A percentile compares a stretch with the other conserved stretches of the same genome.
Evolutionary conservation across 1,284 basidiomycete species (phyloP).

Genomic region (Fomitopsis schrenkii): DNA sequence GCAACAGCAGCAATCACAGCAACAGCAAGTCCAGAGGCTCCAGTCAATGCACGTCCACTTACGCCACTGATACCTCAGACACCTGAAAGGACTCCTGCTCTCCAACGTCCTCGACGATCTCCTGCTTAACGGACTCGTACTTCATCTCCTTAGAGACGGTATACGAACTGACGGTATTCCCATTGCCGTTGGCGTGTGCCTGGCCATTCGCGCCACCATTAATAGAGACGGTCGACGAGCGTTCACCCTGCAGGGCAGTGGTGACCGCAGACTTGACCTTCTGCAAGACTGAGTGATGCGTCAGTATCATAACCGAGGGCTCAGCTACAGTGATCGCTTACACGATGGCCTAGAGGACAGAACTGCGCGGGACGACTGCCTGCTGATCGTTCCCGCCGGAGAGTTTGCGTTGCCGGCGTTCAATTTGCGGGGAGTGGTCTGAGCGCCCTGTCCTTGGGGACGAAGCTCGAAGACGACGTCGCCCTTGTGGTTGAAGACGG

Average conservation of each 20-base stretch:
- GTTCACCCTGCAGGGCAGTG: background rate
- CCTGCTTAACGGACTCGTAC: background rate
- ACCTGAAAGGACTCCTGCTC: conserved; percentile 1
- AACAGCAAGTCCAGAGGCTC: background rate
- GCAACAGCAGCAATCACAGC: conserved; percentile 3
- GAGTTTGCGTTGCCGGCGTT: background rate
- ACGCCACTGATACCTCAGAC: conserved; percentile 1
- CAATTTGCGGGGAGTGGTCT: background rate
- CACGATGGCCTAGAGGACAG: background rate
- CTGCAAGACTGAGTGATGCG: background rate
- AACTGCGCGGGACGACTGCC: background rate
- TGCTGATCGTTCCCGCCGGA: background rate
- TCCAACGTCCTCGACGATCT: background rate
- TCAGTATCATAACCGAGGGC: background rate
- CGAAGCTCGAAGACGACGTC: conserved; percentile 31
- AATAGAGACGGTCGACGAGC: background rate
- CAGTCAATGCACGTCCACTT: background rate
- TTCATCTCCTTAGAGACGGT: background rate
- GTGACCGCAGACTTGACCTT: conserved; percentile 1
- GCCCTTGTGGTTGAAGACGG: conserved; percentile 28
- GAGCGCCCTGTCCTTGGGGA: conserved; percentile 7
- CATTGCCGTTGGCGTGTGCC: background rate
- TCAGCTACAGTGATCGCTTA: background rate
- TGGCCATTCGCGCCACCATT: background rate
- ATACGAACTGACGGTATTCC: background rate